Percentiles rank a stretch among this genome's conserved stretches.
Evolutionary conservation across 805 yeast species (phyloP).

Genomic region (Ogataea polymorpha): DNA sequence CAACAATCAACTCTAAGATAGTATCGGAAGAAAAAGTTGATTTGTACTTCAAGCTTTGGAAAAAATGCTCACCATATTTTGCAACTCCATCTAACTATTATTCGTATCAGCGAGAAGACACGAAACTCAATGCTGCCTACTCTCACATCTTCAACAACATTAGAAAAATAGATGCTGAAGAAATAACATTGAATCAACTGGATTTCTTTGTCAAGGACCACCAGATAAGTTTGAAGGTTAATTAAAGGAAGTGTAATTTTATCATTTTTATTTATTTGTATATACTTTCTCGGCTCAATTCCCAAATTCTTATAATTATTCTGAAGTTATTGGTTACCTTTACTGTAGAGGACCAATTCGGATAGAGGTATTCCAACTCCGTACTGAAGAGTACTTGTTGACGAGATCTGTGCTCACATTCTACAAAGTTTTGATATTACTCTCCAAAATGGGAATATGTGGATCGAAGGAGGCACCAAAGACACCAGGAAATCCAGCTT

Average conservation of each 20-base stretch:
- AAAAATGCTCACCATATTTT: conserved; percentile 46
- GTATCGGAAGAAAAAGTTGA: conserved; percentile 42
- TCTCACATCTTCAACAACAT: conserved; percentile 34
- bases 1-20: conserved; percentile 51
- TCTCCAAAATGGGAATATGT: background rate
- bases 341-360: no score
- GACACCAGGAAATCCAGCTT: no score
- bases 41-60: conserved; percentile 52
- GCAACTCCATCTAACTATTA: conserved; percentile 41
- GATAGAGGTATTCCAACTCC: no score
- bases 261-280: background rate
- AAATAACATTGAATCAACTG: conserved; percentile 38
- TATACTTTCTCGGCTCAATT: background rate
- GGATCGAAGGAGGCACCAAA: background rate
- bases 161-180: conserved; percentile 33
- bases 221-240: background rate
- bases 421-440: no score
- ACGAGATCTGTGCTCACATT: background rate
- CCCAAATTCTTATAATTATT: background rate
- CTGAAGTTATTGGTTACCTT: no score
- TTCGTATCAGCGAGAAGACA: conserved; percentile 40
- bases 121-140: conserved; percentile 37
- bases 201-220: conserved; percentile 19
- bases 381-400: no score
- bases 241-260: background rate